phyloP scores from a whole-genome alignment of 2,329 filamentous ascomycete species.

The Tricladium varicosporioides region DNA sequence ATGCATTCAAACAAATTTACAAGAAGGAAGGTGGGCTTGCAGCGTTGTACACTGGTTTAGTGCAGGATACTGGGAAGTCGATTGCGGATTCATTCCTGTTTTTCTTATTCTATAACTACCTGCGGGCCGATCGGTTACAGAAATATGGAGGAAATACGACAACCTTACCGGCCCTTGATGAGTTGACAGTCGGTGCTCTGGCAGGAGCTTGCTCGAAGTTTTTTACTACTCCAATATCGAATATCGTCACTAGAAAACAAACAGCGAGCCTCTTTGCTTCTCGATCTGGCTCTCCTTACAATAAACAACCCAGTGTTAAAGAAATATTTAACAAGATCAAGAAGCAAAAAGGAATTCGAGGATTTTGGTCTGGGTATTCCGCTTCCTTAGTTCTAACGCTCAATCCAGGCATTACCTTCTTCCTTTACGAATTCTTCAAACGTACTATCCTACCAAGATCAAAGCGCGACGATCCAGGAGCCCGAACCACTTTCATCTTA shows the following conservation, averaged over 20 bases:
- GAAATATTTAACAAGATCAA: constrained; percentile 64
- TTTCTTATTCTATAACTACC: constrained; percentile 73
- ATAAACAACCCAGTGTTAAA: constrained; percentile 34
- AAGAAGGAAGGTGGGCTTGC: constrained; percentile 62
- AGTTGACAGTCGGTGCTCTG: constrained; percentile 70
- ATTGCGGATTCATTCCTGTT: constrained; percentile 79
- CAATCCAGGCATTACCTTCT: constrained; percentile 84
- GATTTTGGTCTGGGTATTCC: constrained; percentile 87
- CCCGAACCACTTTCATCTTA: constrained; percentile 58
- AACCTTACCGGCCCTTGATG: constrained; percentile 62
- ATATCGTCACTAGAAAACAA: constrained; percentile 80
- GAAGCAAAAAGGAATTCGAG: constrained; percentile 66
- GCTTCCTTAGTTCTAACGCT: constrained; percentile 76
- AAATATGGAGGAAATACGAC: constrained; percentile 36
- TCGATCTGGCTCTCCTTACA: constrained; percentile 31
- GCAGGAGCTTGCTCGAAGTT: constrained; percentile 74
- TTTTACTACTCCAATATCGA: constrained; percentile 77
- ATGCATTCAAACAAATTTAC: constrained; percentile 71
- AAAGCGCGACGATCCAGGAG: constrained; percentile 50
- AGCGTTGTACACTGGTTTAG: constrained; percentile 68
- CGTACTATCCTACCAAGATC: constrained; percentile 53
- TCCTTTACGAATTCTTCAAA: constrained; percentile 73
- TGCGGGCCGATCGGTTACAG: constrained; percentile 39
- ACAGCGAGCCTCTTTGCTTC: constrained; percentile 55
- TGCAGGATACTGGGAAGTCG: constrained; percentile 64